Conservation (phyloP, 2,329 filamentous ascomycete species). For the Apiospora aurea region DNA sequence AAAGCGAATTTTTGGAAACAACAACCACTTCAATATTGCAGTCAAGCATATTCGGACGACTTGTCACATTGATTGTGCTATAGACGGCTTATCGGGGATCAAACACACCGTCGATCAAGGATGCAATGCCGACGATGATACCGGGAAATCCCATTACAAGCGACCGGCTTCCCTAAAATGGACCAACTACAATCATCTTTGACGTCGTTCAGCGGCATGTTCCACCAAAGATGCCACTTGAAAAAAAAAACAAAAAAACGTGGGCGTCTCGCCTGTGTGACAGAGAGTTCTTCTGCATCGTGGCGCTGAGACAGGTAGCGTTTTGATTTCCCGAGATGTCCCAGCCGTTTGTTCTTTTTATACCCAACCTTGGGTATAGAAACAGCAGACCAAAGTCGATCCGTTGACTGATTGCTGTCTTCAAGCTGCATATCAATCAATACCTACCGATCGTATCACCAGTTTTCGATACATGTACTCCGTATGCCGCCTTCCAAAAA, state of each 20-base stretch:
- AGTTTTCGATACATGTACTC: too few relatives aligned
- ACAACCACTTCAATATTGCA: background rate
- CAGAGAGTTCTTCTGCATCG: background rate
- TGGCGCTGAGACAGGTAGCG: constrained; percentile 18
- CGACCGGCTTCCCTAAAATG: background rate
- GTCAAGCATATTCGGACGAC: background rate
- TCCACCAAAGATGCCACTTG: background rate
- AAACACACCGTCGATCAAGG: constrained; percentile 2
- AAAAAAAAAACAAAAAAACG: constrained; percentile 18
- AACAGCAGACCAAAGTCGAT: background rate
- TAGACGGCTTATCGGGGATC: constrained; percentile 4
- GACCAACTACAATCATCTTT: background rate
- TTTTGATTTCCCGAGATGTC: background rate
- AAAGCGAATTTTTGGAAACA: background rate
- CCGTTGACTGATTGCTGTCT: constrained; percentile 3
- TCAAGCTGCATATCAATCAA: constrained; percentile 1
- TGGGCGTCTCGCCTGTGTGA: constrained; percentile 21
- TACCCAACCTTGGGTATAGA: constrained; percentile 3
- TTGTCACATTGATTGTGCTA: background rate
- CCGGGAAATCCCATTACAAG: background rate
- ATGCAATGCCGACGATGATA: constrained; percentile 13
- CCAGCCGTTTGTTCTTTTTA: constrained; percentile 10
- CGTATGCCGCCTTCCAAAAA: background rate
- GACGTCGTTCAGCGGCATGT: background rate
- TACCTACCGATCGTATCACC: too few relatives aligned